phyloP scores from a whole-genome alignment of 768 basidiomycete species.

The Mycena indigotica region DNA sequence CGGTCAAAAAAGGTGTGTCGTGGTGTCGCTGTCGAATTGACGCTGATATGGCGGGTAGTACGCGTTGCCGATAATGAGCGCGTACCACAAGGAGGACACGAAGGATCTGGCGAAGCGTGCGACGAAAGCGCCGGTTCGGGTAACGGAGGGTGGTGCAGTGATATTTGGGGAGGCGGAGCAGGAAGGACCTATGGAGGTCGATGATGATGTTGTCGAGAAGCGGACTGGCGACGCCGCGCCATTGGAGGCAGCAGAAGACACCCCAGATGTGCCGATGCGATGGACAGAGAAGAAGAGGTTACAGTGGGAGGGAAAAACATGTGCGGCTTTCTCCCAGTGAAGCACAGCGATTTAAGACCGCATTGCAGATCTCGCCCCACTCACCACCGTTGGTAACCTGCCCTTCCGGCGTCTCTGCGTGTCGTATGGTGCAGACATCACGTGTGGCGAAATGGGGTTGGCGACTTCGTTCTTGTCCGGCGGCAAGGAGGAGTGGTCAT shows the following conservation, averaged over 20 bases:
- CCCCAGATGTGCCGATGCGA: slow-evolving; percentile 69
- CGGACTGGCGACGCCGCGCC: slow-evolving; percentile 36
- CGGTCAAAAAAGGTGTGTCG: slow-evolving; percentile 65
- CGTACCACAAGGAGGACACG: slow-evolving; percentile 60
- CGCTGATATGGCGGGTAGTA: slow-evolving; percentile 48
- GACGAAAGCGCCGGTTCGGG: slow-evolving; percentile 31
- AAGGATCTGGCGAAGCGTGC: slow-evolving; percentile 4
- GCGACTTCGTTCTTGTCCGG: slow-evolving; percentile 86
- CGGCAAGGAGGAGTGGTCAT: slow-evolving; percentile 93
- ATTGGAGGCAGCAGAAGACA: slow-evolving; percentile 45
- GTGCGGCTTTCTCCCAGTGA: slow-evolving; percentile 47
- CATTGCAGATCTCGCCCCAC: slow-evolving; percentile 55
- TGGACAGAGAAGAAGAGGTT: slow-evolving; percentile 85
- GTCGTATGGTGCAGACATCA: slow-evolving; percentile 88
- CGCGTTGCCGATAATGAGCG: slow-evolving; percentile 61
- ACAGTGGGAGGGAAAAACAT: slow-evolving; percentile 85
- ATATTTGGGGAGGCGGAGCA: slow-evolving; percentile 45
- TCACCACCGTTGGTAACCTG: slow-evolving; percentile 95
- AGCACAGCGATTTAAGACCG: no score
- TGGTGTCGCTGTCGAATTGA: no score
- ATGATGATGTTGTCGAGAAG: slow-evolving; percentile 30
- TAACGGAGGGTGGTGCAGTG: slow-evolving; percentile 26
- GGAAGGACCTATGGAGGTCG: slow-evolving; percentile 16
- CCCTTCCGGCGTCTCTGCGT: slow-evolving; percentile 93
- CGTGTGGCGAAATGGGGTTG: slow-evolving; percentile 97